A percentile compares a stretch with the other conserved stretches of the same genome.
Evolutionary conservation across 805 yeast species (phyloP).

Genomic region (Candida ponderosae): DNA sequence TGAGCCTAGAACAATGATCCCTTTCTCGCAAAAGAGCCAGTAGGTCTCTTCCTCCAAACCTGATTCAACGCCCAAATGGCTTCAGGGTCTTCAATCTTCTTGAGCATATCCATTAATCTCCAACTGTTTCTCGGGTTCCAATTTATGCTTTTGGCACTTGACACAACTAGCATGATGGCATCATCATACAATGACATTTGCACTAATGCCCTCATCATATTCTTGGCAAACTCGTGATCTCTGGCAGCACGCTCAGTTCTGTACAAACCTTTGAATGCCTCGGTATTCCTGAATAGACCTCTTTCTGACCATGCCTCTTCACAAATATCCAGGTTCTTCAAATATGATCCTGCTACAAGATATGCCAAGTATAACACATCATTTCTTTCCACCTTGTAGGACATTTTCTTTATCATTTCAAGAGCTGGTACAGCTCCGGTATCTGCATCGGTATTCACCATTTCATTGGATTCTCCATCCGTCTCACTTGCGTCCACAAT

Average conservation of each 20-base stretch:
- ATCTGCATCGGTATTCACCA: background rate
- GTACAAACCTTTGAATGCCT: slow-evolving; percentile 34
- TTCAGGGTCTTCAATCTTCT: slow-evolving; percentile 34
- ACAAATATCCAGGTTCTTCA: slow-evolving; percentile 50
- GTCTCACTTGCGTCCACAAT: background rate
- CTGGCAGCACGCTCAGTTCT: slow-evolving; percentile 29
- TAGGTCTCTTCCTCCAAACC: slow-evolving; percentile 21
- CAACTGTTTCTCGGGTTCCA: slow-evolving; percentile 54
- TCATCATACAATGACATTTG: slow-evolving; percentile 51
- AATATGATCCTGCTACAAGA: slow-evolving; percentile 56
- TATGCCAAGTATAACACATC: slow-evolving; percentile 52
- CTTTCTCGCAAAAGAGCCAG: background rate
- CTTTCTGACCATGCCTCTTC: slow-evolving; percentile 70
- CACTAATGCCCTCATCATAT: slow-evolving; percentile 56
- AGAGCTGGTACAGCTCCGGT: slow-evolving; percentile 13
- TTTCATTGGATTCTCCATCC: background rate
- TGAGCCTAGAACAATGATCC: background rate
- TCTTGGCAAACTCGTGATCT: slow-evolving; percentile 65
- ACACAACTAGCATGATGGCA: slow-evolving; percentile 58
- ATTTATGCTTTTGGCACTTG: slow-evolving; percentile 59
- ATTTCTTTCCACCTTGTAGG: slow-evolving; percentile 31
- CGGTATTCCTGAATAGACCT: slow-evolving; percentile 59
- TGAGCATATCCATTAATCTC: slow-evolving; percentile 31
- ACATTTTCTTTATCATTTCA: slow-evolving; percentile 1
- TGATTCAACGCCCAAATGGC: slow-evolving; percentile 22